A percentile compares a stretch with the other conserved stretches of the same genome.
Conservation (phyloP, 441 rosid species). For the Melastoma candidum region DNA sequence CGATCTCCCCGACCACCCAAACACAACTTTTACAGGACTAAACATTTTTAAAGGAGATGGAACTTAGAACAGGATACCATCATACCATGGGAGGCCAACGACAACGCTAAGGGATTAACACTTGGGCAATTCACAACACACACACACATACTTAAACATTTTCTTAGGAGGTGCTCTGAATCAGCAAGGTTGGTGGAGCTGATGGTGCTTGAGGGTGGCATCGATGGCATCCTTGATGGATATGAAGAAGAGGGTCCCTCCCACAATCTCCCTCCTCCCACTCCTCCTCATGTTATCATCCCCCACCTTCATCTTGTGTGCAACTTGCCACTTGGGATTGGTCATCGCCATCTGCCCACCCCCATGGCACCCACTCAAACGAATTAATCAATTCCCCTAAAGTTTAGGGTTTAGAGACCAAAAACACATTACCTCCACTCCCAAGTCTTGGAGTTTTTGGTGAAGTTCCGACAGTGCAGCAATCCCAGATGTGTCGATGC, state of each 20-base stretch:
- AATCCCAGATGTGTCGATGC: slow-evolving; percentile 75
- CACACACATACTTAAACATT: too few species aligned
- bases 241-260: slow-evolving; percentile 36
- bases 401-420: background rate
- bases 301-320: slow-evolving; percentile 61
- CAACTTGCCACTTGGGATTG: slow-evolving; percentile 78
- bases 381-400: background rate
- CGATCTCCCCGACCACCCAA: too few species aligned
- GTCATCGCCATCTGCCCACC: slow-evolving; percentile 45
- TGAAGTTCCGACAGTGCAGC: slow-evolving; percentile 64
- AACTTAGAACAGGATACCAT: too few species aligned
- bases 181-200: slow-evolving; percentile 12
- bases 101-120: too few species aligned
- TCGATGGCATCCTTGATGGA: slow-evolving; percentile 67
- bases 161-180: too few species aligned
- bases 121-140: too few species aligned
- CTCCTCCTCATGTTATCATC: slow-evolving; percentile 25
- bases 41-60: too few species aligned
- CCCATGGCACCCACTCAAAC: background rate
- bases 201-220: slow-evolving; percentile 17
- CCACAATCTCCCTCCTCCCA: slow-evolving; percentile 31
- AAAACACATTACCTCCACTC: slow-evolving; percentile 37
- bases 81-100: too few species aligned
- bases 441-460: slow-evolving; percentile 32
- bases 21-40: too few species aligned